Evolutionary conservation across 2,329 filamentous ascomycete genomes (phyloP).

Genomic region (Fusarium pseudoanthophilum): DNA sequence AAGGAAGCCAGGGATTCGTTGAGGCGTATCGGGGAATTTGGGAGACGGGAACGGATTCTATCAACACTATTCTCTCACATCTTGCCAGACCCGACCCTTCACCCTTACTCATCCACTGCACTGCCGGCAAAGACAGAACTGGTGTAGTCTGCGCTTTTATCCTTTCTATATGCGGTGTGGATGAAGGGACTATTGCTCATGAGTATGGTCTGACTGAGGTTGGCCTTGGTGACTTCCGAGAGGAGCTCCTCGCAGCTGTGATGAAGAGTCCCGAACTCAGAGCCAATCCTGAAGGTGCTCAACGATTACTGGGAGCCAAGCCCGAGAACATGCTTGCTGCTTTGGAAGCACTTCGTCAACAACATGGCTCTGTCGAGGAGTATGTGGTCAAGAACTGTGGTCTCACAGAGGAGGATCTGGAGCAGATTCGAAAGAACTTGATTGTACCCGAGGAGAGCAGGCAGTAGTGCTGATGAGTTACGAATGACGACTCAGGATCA

Average conservation of each 20-base stretch:
- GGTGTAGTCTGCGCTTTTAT: slow-evolving; percentile 76
- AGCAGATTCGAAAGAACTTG: slow-evolving; percentile 62
- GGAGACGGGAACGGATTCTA: slow-evolving; percentile 60
- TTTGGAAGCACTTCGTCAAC: slow-evolving; percentile 64
- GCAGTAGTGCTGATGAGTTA: background rate
- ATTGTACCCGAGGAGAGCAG: slow-evolving; percentile 49
- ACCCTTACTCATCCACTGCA: slow-evolving; percentile 76
- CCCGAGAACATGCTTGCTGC: slow-evolving; percentile 62
- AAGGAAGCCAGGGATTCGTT: slow-evolving; percentile 69
- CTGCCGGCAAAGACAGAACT: slow-evolving; percentile 81
- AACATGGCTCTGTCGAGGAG: slow-evolving; percentile 71
- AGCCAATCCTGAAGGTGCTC: slow-evolving; percentile 57
- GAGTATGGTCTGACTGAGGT: slow-evolving; percentile 76
- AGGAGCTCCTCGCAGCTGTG: slow-evolving; percentile 61
- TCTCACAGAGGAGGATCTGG: slow-evolving; percentile 65
- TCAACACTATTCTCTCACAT: slow-evolving; percentile 65
- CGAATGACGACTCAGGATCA: background rate
- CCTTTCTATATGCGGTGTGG: slow-evolving; percentile 70
- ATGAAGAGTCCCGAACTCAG: slow-evolving; percentile 61
- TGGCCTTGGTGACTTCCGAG: slow-evolving; percentile 66
- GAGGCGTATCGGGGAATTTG: slow-evolving; percentile 73
- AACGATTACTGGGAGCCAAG: slow-evolving; percentile 58
- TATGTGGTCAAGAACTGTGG: slow-evolving; percentile 71
- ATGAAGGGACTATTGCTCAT: slow-evolving; percentile 66
- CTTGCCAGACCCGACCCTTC: slow-evolving; percentile 56